These are phyloP conservation scores for Camelina laxa DNA, from an alignment of 345 rosid genomes.

Conservation along the genomic window DNA sequence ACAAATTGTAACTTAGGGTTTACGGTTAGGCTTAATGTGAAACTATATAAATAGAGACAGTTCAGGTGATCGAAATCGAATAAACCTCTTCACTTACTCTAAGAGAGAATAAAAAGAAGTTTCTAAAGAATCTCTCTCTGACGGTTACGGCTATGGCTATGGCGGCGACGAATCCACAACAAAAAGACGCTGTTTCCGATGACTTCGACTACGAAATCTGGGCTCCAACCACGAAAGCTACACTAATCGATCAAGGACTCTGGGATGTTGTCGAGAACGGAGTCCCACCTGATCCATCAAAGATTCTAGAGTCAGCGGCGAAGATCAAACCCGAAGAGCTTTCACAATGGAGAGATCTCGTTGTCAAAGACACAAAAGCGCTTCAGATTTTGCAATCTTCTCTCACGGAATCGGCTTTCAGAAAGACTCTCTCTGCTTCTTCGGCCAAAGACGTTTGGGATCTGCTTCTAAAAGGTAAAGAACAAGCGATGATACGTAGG, in stretches of 20 bases:
- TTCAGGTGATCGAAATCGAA: background rate
- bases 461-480: slow-evolving; percentile 17
- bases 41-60: background rate
- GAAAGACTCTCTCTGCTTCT: slow-evolving; percentile 2
- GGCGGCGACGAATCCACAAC: background rate
- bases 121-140: background rate
- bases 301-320: background rate
- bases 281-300: slow-evolving; percentile 16
- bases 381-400: slow-evolving; percentile 13
- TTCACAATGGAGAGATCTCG: slow-evolving; percentile 16
- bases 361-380: slow-evolving; percentile 11
- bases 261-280: slow-evolving; percentile 31
- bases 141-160: background rate
- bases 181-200: background rate
- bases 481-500: background rate
- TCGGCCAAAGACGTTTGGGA: slow-evolving; percentile 34
- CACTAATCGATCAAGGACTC: slow-evolving; percentile 4
- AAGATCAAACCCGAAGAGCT: background rate
- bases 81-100: background rate
- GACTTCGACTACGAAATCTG: slow-evolving; percentile 3
- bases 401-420: slow-evolving; percentile 7
- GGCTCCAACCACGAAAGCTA: background rate
- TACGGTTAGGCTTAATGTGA: background rate
- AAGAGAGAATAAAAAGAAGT: background rate
- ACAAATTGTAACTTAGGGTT: background rate